Percentiles rank a stretch among this genome's conserved stretches.
Evolutionary conservation across 345 rosid genomes (phyloP).

Genomic region (Geranium rotundifolium): DNA sequence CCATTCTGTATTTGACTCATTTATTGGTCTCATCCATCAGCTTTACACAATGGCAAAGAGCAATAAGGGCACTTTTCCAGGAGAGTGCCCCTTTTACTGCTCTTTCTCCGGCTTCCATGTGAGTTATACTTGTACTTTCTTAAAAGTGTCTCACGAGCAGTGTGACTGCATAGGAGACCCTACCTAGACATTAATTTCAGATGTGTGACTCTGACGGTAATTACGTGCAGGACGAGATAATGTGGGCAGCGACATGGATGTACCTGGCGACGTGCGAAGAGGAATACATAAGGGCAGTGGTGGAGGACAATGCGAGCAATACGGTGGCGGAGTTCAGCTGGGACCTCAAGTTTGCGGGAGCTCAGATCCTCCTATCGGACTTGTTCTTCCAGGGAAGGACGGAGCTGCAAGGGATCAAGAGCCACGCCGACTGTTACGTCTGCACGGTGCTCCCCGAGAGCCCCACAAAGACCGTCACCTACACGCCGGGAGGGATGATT

Average conservation of each 20-base stretch:
- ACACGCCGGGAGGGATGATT: conserved; percentile 74
- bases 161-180: too few relatives aligned
- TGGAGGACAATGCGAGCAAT: conserved; percentile 46
- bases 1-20: too few relatives aligned
- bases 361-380: conserved; percentile 61
- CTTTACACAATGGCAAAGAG: conserved; percentile 54
- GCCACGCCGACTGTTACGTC: conserved; percentile 57
- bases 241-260: conserved; percentile 93
- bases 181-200: too few relatives aligned
- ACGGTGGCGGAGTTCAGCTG: conserved; percentile 76
- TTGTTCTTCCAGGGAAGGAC: conserved; percentile 34
- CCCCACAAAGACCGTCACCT: conserved; percentile 58
- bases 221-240: conserved; percentile 58
- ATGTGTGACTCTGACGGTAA: too few relatives aligned
- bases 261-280: conserved; percentile 44
- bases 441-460: conserved; percentile 67
- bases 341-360: conserved; percentile 91
- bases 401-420: conserved; percentile 34
- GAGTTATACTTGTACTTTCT: conserved; percentile 1
- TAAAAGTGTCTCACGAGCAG: too few relatives aligned
- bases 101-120: conserved; percentile 85
- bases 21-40: conserved; percentile 36
- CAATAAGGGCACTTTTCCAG: conserved; percentile 69
- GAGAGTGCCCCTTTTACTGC: conserved; percentile 97
- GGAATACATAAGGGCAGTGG: conserved; percentile 30